Base-by-base conservation (phyloP, 768 basidiomycete genomes). In the Boletus rubescentipes region DNA sequence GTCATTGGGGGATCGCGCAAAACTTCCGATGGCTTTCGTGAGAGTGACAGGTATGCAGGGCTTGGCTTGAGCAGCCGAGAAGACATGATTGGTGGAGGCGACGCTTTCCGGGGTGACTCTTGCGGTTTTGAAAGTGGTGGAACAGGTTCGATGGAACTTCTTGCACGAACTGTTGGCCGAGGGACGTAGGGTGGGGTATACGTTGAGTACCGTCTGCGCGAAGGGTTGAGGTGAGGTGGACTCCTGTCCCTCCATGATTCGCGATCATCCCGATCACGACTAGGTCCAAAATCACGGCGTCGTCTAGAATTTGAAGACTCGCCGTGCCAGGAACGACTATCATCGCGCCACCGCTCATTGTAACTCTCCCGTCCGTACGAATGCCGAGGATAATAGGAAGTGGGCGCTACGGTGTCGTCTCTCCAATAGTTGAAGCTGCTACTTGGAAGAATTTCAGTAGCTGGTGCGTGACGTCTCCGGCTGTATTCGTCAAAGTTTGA, bases 41-140 rank as follows among this genome's bases (percentile, higher is more conserved):
- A 61, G 35, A 73, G 40, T 5, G 70, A 52, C 47, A 80, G 65
- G 53, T 80, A 80, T 18, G 30, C 61, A 4, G 67, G 54, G 4
- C 71, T 74, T 0, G 79, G 78, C 18, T 55, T 36, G 30, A 16
- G 50, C 9, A 51, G 29, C 39, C 46, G 45, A 37, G 54, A 31
- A 21, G 55, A 18, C 26, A 23, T 48, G 12, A 4, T 40, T 10
- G 50, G 50, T 38, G 54, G 32, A 23, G 58, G 38, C 7, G 57
- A 49, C 8, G 21, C 9, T 32, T 46, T 53, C 23, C 43, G 53
- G n/a, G 51, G 53, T 6, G 34, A 39, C 8, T 42, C 21, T 14
- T 49, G 39, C 9, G 4, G 44, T 53, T 35, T 46, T 48, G 39
- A 29, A 16, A 14, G 2, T 8, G 35, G 30, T 32, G 37, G 20